A percentile compares a stretch with the other conserved stretches of the same genome.
Evolutionary conservation across 805 yeast genomes (phyloP).

Genomic region (Ogataea allantospora): DNA sequence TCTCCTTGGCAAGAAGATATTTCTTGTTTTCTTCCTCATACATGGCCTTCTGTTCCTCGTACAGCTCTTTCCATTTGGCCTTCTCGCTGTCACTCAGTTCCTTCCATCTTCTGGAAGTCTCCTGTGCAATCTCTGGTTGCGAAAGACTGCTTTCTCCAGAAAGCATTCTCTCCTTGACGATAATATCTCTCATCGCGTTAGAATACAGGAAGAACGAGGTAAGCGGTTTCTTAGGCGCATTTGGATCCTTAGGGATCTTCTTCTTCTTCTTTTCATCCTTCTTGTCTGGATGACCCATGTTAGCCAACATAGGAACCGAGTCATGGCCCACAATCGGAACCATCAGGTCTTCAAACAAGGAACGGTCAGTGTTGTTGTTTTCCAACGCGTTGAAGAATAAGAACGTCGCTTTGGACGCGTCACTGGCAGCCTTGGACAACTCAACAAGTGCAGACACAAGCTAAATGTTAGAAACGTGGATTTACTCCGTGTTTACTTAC

Average conservation of each 20-base stretch:
- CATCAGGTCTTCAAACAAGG: slow-evolving; percentile 24
- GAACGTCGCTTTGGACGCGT: slow-evolving; percentile 77
- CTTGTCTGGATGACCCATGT: slow-evolving; percentile 34
- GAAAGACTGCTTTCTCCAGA: slow-evolving; percentile 61
- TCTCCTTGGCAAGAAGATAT: slow-evolving; percentile 31
- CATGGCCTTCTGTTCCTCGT: slow-evolving; percentile 43
- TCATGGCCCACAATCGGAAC: slow-evolving; percentile 33
- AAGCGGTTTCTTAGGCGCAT: slow-evolving; percentile 93
- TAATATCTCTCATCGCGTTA: slow-evolving; percentile 65
- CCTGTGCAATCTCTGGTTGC: slow-evolving; percentile 75
- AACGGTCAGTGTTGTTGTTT: slow-evolving; percentile 38
- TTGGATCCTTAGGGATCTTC: slow-evolving; percentile 67
- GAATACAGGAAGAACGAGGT: slow-evolving; percentile 83
- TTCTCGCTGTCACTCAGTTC: slow-evolving; percentile 67
- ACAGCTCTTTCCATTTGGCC: slow-evolving; percentile 64
- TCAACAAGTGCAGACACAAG: slow-evolving; percentile 79
- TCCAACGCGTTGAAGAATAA: slow-evolving; percentile 65
- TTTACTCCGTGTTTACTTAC: slow-evolving; percentile 19
- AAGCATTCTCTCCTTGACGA: slow-evolving; percentile 64
- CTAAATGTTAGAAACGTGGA: slow-evolving; percentile 34
- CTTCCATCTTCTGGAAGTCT: slow-evolving; percentile 79
- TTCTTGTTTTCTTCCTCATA: slow-evolving; percentile 33
- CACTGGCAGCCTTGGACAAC: slow-evolving; percentile 82
- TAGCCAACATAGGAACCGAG: slow-evolving; percentile 18
- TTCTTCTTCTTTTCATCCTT: slow-evolving; percentile 48